Conservation (phyloP, 2,329 filamentous ascomycete genomes). For the Fulvia fulva region DNA sequence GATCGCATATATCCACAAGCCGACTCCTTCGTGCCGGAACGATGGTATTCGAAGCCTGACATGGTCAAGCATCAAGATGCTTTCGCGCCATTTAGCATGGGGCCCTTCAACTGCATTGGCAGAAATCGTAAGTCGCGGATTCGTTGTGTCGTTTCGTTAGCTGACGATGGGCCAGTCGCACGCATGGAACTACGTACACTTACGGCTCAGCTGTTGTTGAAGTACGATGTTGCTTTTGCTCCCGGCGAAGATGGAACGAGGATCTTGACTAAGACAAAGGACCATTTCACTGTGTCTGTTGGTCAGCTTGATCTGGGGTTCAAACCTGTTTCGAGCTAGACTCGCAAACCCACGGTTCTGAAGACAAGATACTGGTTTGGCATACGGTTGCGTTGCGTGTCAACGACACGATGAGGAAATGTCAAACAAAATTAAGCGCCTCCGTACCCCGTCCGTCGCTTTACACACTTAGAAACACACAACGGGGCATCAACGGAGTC, state of each 20-base stretch:
- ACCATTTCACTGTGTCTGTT: slow-evolving; percentile 35
- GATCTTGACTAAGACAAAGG: slow-evolving; percentile 32
- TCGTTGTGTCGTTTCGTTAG: background rate
- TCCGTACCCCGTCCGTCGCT: too few species aligned
- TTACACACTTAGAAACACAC: too few species aligned
- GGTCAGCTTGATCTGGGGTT: slow-evolving; percentile 21
- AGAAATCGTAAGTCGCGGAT: slow-evolving; percentile 20
- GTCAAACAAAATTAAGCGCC: too few species aligned
- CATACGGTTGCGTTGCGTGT: too few species aligned
- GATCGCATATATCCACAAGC: slow-evolving; percentile 30
- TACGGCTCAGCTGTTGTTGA: slow-evolving; percentile 34
- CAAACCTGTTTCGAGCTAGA: slow-evolving; percentile 12
- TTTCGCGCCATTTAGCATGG: slow-evolving; percentile 37
- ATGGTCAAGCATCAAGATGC: slow-evolving; percentile 35
- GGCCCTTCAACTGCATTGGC: slow-evolving; percentile 38
- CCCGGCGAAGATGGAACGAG: slow-evolving; percentile 34
- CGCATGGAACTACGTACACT: slow-evolving; percentile 36
- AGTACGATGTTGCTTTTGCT: slow-evolving; percentile 37
- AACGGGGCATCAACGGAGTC: too few species aligned
- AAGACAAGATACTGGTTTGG: too few species aligned
- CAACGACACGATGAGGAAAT: too few species aligned
- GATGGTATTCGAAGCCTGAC: slow-evolving; percentile 36
- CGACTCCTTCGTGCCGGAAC: slow-evolving; percentile 33
- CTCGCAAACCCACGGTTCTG: too few species aligned
- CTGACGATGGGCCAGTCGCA: slow-evolving; percentile 26